Base-by-base conservation (phyloP, 495 filamentous ascomycete genomes). In the Penicillium salamii region DNA sequence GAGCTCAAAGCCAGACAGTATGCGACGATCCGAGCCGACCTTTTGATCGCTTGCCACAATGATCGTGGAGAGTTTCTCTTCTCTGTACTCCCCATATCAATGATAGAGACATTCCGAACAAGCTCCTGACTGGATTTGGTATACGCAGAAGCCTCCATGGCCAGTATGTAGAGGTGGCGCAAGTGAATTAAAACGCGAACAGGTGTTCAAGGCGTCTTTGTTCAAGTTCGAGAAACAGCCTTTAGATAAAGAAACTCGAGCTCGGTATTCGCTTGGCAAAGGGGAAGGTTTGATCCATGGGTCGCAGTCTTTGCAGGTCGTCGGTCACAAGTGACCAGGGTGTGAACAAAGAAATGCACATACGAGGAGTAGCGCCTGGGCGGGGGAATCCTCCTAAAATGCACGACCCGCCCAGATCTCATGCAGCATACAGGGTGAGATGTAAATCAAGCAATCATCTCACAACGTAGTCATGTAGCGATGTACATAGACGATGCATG, bases 1-100 rank as follows among this genome's bases (percentile, higher is more conserved):
- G 62, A 63, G 11, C 63, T 61, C 18, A 69, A 36, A 1, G 64
- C 64, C 0, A 71, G 50, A 46, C 58, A 65, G 39, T 68, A 69
- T 1, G 42, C 50, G 5, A 63, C 51, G 2, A 67, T 57, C 21
- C 54, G 59, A 0, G 55, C 58, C n/a, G 42, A 59, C 50, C 43
- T 51, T 38, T 49, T 63, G 24, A 59, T 7, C 4, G 53, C 50
- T 5, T 62, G 45, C 58, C 55, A 55, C 2, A 62, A 38, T 7
- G 58, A 55, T 6, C 52, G 33, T n/a, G 58, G 46, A 3, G 46
- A 29, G 17, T 9, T 34, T 7, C 44, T 38, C 0, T 49, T 38
- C 0, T 21, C 35, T 2, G 14, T 19, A 7, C n/a, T n/a, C n/a
- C n/a, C n/a, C n/a, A 14, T 20, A 33, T 32, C 20, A 9, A 17